Evolutionary conservation across 2,329 filamentous ascomycete genomes (phyloP), one percentile per base, ranked within the genome.

Genomic region (Alternaria viburni): DNA sequence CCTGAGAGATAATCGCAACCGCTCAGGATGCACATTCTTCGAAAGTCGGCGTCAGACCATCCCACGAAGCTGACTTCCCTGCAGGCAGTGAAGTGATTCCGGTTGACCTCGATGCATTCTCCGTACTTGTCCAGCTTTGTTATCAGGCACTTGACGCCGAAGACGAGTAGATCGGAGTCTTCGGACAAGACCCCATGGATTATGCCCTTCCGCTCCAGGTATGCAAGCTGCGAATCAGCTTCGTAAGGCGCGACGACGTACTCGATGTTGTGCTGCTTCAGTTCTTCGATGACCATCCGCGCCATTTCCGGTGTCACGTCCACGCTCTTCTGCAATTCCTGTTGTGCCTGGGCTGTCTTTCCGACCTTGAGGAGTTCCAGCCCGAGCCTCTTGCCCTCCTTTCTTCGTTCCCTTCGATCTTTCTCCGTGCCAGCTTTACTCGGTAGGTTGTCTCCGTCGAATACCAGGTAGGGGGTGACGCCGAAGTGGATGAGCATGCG

Each of bases 241-340:
- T 99, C 96, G 81, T 97, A 99, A 0, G 96, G 96, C 1, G 96
- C 96, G 17, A 99, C 96, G 59, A 99, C 86, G 77, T 97, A 98
- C 61, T 93, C 87, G 15, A 99, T 86, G 43, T 89, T 86, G 74
- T 90, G 83, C 73, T 88, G 88, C 81, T 96, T 97, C 73, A 98
- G 85, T 78, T 97, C 93, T 70, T 97, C 93, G 62, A 99, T 99
- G 57, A 98, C 83, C 69, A 92, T 87, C 7, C 92, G 89, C 8
- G 96, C 96, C 96, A 99, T 99, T 73, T 96, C 90, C 3, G 96
- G 95, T 2, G 96, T 98, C 41, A 99, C 90, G 79, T 99, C 96
- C 64, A 98, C 91, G 49, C 94, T 92, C 79, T 98, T 99, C 77
- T 98, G 95, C 60, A 98, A 87, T 79, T 98, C 93, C 49, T 90